Evolutionary conservation across 768 basidiomycete species (phyloP).

Genomic region (Termitomyces sp.): DNA sequence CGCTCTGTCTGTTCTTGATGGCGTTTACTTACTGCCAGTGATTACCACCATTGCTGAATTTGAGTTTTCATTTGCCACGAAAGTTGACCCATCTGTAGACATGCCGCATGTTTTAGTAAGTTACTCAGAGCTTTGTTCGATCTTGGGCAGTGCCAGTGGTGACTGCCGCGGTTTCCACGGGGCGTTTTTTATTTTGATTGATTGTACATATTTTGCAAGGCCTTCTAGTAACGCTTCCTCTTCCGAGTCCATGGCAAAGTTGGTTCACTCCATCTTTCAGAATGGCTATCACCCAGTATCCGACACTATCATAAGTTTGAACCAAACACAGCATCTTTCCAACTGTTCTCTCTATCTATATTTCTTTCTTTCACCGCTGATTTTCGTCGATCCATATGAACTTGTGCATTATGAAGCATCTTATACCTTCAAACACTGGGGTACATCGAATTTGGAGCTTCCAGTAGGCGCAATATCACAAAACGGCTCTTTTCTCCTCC

Average conservation of each 20-base stretch:
- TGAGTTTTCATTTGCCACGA: neutral
- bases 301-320: conserved; percentile 26
- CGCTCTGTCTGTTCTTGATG: neutral
- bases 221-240: neutral
- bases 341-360: conserved; percentile 40
- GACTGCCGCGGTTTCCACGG: too few species aligned
- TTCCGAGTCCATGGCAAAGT: conserved; percentile 24
- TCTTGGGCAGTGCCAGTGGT: too few species aligned
- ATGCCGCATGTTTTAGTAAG: neutral
- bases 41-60: neutral
- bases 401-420: conserved; percentile 34
- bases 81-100: neutral
- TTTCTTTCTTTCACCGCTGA: conserved; percentile 37
- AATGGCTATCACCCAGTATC: conserved; percentile 40
- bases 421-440: conserved; percentile 42
- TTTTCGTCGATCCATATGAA: conserved; percentile 51
- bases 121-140: too few species aligned
- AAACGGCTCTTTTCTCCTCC: conserved; percentile 23
- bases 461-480: conserved; percentile 39
- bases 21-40: neutral
- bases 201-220: neutral
- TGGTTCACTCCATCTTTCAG: conserved; percentile 30
- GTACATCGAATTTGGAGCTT: conserved; percentile 44
- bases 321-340: conserved; percentile 3
- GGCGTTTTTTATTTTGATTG: neutral